Evolutionary conservation across 768 basidiomycete genomes (phyloP).

Genomic region (Gymnopilus dilepis): DNA sequence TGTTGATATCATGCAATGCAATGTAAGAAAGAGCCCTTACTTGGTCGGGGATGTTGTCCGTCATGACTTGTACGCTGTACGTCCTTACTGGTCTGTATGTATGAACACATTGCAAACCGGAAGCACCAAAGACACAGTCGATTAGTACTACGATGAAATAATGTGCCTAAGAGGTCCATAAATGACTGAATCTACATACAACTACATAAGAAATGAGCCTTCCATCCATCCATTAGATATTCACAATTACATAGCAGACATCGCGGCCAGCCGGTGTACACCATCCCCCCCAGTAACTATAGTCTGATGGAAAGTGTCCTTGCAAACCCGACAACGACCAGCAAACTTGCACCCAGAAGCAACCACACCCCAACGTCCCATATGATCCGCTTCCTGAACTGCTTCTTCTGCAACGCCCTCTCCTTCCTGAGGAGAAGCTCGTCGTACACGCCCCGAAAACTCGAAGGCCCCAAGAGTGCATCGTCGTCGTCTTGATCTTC

Average conservation of each 20-base stretch:
- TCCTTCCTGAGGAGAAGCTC: conserved; percentile 89
- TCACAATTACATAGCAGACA: not conserved
- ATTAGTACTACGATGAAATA: not conserved
- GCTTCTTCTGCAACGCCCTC: conserved; percentile 74
- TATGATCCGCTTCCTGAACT: conserved; percentile 71
- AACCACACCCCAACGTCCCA: conserved; percentile 89
- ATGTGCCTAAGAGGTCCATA: not conserved
- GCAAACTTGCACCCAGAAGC: conserved; percentile 61
- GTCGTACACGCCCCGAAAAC: conserved; percentile 47
- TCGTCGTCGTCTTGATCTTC: not conserved
- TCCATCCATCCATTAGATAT: not conserved
- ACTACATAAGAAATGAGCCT: too few species aligned
- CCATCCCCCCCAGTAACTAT: not conserved
- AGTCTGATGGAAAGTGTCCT: not conserved
- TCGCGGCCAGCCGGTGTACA: not conserved
- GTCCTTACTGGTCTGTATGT: too few species aligned
- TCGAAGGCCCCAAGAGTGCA: conserved; percentile 23
- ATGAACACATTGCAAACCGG: too few species aligned
- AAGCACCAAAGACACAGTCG: not conserved
- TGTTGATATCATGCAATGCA: too few species aligned
- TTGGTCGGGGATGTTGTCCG: too few species aligned
- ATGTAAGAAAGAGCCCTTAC: too few species aligned
- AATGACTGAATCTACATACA: not conserved
- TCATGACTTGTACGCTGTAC: too few species aligned
- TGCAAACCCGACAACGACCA: conserved; percentile 14